Percentiles rank a stretch among this genome's conserved stretches.
Conservation (phyloP, 441 rosid species). For the Eruca vesicaria region DNA sequence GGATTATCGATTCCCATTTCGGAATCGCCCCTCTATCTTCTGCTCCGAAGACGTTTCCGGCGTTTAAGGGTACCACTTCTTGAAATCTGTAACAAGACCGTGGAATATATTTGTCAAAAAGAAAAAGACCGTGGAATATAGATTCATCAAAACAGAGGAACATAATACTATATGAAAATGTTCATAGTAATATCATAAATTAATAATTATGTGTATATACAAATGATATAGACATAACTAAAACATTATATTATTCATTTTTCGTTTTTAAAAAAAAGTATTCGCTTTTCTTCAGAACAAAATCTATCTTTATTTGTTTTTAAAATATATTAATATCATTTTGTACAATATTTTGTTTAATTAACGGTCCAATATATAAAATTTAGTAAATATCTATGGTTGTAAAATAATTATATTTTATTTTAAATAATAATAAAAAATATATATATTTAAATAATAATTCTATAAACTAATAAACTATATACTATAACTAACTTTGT, state of each 20-base stretch:
- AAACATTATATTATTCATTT: background rate
- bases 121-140: background rate
- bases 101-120: no score
- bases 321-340: background rate
- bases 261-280: no score
- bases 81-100: conserved; percentile 57
- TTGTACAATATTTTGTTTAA: background rate
- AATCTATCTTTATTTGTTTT: background rate
- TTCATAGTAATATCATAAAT: background rate
- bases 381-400: background rate
- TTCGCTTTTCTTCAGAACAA: background rate
- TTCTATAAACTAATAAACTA: no score
- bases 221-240: no score
- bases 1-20: conserved; percentile 90
- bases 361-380: background rate
- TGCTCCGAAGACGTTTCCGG: conserved; percentile 96
- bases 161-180: background rate
- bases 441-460: no score
- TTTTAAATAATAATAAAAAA: no score
- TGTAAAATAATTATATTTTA: no score
- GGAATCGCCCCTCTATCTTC: conserved; percentile 86
- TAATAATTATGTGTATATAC: background rate
- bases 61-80: conserved; percentile 96
- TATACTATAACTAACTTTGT: no score
- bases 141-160: conserved; percentile 8